Evolutionary conservation across 2,329 filamentous ascomycete species (phyloP), one percentile per base, ranked within the genome.

Genomic region (Aspergillus pseudoterreus): DNA sequence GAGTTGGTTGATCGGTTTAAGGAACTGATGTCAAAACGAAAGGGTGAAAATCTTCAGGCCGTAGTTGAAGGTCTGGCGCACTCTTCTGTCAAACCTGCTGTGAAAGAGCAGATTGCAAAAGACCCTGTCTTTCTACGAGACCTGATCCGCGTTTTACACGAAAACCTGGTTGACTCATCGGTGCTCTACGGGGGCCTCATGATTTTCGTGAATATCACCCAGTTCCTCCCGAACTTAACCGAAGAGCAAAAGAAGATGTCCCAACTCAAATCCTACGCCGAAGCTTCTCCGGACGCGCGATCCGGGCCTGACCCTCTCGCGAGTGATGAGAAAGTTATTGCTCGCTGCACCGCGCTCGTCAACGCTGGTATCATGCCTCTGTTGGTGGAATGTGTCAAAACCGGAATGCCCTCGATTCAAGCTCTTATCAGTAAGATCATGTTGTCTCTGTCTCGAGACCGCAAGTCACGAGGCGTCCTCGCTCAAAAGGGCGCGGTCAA

Each of bases 401-500:
- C 65, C 24, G 65, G 83, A 55, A 82, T 86, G 38, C 91, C 89
- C 0, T 87, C 88, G 5, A 78, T 92, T 8, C 79, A 82, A 14
- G 64, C 64, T n/a, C 82, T 95, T 24, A 85, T 87, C 48, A 81
- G 89, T 47, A 83, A 84, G 43, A 92, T 96, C 54, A 75, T 97
- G 32, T 82, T 89, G 54, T 84, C 90, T 0, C 76, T 99, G 4
- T 86, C 90, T 15, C 84, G 86, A 62, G 85, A 84, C n/a, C 78
- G 85, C 36, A 83, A 83, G 50, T 79, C 90, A 51, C 84, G 94
- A 10, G 88, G 90, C 0, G 80, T 83, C 45, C 84, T 99, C 57
- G 89, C 91, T 3, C 94, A 97, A 65, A 92, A 97, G 77, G 94
- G 94, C n/a, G 90, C 89, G 2, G 82, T 96, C 15, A 94, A 88